Evolutionary conservation across 768 basidiomycete species (phyloP), one percentile per base, ranked within the genome.

Genomic region (Lactarius hatsudake): DNA sequence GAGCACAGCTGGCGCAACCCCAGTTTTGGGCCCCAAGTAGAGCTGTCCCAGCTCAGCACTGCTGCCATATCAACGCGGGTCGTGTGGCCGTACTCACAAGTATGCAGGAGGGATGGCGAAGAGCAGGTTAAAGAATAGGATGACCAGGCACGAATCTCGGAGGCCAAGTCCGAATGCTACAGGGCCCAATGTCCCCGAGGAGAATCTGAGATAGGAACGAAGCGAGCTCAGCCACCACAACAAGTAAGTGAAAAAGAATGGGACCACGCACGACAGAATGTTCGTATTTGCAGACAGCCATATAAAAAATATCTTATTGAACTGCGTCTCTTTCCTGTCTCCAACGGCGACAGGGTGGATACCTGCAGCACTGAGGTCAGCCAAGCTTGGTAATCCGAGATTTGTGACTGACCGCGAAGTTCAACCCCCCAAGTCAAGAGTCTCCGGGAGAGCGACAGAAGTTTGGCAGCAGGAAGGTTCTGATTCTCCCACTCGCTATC

Each of bases 1-100:
- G 86, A 83, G 28, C 91, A 85, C 90, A 95, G 93, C 71, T 94
- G 89, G 23, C 92, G 83, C 73, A 89, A 83, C 13, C 94, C 94
- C 0, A 90, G 78, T 74, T 86, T 87, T 0, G 93, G 90, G 13
- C 93, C 91, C 77, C 90, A 91, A 3, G 87, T 86, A n/a, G 84
- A 77, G 66, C 83, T 84, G 23, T 84, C 28, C 59, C 59, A 48
- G 13, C 28, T 59, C 7, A 67, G 45, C 5, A 66, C 36, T 7
- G 38, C 28, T 59, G 2, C 26, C 1, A 17, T 28, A 18, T 40
- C 8, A 38, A 28, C 10, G 23, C 15, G 5, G 59, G 12, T 32
- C 10, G 17, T 30, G 30, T 40, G 18, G 51, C 10, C 12, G 13
- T 26, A 71, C 78, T 61, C 61, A 81, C 81, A 83, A 73, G 71